Conservation (phyloP, 2,329 filamentous ascomycete genomes). For the Ophiognomonia clavigignenti-juglandacearum region DNA sequence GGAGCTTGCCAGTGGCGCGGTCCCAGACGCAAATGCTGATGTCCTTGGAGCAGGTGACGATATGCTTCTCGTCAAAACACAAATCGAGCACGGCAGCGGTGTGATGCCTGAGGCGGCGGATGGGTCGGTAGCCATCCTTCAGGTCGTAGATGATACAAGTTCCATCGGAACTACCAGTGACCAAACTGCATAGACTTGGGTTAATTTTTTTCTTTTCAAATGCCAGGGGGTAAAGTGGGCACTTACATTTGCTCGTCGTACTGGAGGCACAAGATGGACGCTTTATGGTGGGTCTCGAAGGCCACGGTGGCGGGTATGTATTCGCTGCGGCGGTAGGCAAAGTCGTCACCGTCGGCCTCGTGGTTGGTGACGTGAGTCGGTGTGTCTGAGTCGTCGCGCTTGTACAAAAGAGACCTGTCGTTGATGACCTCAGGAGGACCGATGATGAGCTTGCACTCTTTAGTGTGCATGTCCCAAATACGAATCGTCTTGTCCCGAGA, state of each 20-base stretch:
- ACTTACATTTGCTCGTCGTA: conserved; percentile 93
- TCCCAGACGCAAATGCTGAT: conserved; percentile 93
- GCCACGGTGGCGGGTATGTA: conserved; percentile 52
- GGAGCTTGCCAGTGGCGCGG: conserved; percentile 66
- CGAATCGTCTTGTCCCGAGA: conserved; percentile 94
- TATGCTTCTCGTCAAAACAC: conserved; percentile 85
- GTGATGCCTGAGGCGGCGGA: conserved; percentile 74
- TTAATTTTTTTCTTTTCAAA: no score
- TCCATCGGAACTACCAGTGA: conserved; percentile 90
- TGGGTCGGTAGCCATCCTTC: conserved; percentile 69
- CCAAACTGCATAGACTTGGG: no score
- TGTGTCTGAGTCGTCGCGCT: conserved; percentile 46
- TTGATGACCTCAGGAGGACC: conserved; percentile 66
- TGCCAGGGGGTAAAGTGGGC: no score
- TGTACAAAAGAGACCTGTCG: conserved; percentile 44
- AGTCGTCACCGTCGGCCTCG: conserved; percentile 27
- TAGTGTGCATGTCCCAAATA: conserved; percentile 90
- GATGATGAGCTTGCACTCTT: conserved; percentile 80
- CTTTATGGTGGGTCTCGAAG: conserved; percentile 70
- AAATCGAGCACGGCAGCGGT: conserved; percentile 88
- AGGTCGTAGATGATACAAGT: conserved; percentile 91
- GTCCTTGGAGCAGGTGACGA: conserved; percentile 97
- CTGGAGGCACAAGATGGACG: conserved; percentile 90
- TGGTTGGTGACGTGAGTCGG: conserved; percentile 52
- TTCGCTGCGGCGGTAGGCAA: conserved; percentile 24